Evolutionary conservation across 352 stramenopile genomes (phyloP).

Genomic region (Elongisporangium senticosum): DNA sequence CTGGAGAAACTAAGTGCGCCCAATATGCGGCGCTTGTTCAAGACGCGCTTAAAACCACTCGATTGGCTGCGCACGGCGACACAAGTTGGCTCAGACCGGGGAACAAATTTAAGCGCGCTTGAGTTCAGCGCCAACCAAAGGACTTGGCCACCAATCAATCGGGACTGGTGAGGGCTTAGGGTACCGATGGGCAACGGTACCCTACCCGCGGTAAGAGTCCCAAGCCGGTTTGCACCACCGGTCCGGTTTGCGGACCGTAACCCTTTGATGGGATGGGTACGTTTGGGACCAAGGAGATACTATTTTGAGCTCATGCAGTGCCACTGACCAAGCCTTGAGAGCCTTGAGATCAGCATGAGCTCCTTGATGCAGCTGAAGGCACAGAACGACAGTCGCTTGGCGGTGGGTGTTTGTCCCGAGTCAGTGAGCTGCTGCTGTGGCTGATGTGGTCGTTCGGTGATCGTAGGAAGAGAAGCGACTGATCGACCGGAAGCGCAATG

Average conservation of each 20-base stretch:
- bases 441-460: background rate
- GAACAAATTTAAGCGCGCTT: constrained; percentile 21
- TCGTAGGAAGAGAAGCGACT: constrained; percentile 79
- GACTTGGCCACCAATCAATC: constrained; percentile 23
- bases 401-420: constrained; percentile 20
- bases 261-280: background rate
- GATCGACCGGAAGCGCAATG: constrained; percentile 81
- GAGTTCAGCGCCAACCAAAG: constrained; percentile 2
- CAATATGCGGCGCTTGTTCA: constrained; percentile 3
- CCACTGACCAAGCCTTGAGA: background rate
- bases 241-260: background rate
- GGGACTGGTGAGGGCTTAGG: constrained; percentile 1
- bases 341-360: constrained; percentile 35
- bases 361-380: constrained; percentile 79
- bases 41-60: constrained; percentile 29
- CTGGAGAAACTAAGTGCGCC: constrained; percentile 33
- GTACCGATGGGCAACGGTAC: background rate
- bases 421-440: background rate
- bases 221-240: background rate
- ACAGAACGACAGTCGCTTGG: constrained; percentile 74
- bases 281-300: background rate
- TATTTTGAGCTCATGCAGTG: background rate
- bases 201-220: background rate
- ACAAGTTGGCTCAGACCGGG: background rate
- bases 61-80: constrained; percentile 4